Percentiles rank a stretch among this genome's conserved stretches.
These are phyloP conservation scores for Candida tetrigidarum DNA, from an alignment of 1,139 yeast genomes.

Conservation along the genomic window DNA sequence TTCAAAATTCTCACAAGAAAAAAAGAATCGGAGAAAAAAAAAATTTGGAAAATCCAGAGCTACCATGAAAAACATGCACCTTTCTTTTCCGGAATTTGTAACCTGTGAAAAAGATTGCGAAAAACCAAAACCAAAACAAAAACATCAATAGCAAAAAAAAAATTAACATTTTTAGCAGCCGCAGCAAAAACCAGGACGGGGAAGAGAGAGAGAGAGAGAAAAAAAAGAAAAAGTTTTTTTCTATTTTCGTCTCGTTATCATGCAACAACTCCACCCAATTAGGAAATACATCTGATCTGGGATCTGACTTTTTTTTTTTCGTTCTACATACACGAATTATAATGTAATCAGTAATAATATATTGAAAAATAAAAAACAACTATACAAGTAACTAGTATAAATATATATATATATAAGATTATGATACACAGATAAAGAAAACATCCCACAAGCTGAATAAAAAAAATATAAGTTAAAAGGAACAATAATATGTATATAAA, in stretches of 20 bases:
- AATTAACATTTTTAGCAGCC: slow-evolving; percentile 6
- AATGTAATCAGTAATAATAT: neutral
- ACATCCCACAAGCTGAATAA: neutral
- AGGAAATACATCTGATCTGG: slow-evolving; percentile 7
- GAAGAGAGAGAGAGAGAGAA: neutral
- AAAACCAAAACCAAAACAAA: slow-evolving; percentile 2
- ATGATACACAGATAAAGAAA: slow-evolving; percentile 1
- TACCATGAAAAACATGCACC: slow-evolving; percentile 2
- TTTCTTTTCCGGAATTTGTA: slow-evolving; percentile 8
- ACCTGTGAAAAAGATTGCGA: slow-evolving; percentile 10
- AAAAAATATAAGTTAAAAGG: neutral
- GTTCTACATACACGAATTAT: neutral
- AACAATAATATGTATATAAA: neutral
- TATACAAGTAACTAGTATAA: neutral
- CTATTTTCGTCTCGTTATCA: neutral
- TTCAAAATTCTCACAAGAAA: neutral
- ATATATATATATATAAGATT: neutral
- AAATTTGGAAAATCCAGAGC: neutral
- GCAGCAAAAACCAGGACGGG: slow-evolving; percentile 2
- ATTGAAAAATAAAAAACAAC: neutral
- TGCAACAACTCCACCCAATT: slow-evolving; percentile 3
- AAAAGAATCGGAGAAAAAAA: neutral
- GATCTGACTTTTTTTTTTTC: neutral
- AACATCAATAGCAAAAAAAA: neutral
- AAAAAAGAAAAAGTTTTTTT: neutral